A percentile compares a stretch with the other conserved stretches of the same genome.
phyloP scores from a whole-genome alignment of 257 asterid genomes.

The Gentiana dahurica region DNA sequence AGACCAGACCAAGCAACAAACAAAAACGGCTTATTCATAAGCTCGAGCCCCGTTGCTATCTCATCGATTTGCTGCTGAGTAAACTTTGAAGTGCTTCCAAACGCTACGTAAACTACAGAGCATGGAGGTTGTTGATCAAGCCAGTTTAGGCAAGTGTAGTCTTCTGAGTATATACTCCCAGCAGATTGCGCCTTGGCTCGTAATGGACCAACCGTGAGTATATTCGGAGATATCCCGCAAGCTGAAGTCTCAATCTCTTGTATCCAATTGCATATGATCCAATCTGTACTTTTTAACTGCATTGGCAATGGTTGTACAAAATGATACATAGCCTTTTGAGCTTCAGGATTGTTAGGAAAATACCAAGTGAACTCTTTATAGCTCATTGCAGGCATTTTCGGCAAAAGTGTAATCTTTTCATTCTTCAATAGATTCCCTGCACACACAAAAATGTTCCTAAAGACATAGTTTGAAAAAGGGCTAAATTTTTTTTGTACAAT shows the following conservation, averaged over 20 bases:
- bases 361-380: conserved; percentile 34
- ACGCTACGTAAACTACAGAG: conserved; percentile 51
- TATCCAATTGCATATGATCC: conserved; percentile 45
- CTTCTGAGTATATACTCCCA: conserved; percentile 34
- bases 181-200: conserved; percentile 22
- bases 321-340: conserved; percentile 21
- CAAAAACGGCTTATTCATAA: conserved; percentile 32
- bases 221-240: conserved; percentile 14
- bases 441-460: not conserved
- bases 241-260: conserved; percentile 23
- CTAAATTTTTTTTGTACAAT: not conserved
- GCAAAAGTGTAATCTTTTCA: conserved; percentile 17
- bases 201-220: conserved; percentile 45
- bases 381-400: conserved; percentile 30
- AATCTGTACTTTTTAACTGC: conserved; percentile 19
- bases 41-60: conserved; percentile 43
- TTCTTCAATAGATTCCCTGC: conserved; percentile 37
- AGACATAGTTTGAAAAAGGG: not conserved
- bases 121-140: conserved; percentile 35
- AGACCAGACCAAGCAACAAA: conserved; percentile 42
- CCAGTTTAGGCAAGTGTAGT: conserved; percentile 46
- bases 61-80: conserved; percentile 34
- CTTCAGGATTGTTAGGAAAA: conserved; percentile 24
- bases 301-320: not conserved
- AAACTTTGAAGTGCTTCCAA: conserved; percentile 47